Percentiles rank a stretch among this genome's conserved stretches.
These are phyloP conservation scores for Exophiala mesophila DNA, from an alignment of 2,329 filamentous ascomycete genomes.

Conservation along the genomic window DNA sequence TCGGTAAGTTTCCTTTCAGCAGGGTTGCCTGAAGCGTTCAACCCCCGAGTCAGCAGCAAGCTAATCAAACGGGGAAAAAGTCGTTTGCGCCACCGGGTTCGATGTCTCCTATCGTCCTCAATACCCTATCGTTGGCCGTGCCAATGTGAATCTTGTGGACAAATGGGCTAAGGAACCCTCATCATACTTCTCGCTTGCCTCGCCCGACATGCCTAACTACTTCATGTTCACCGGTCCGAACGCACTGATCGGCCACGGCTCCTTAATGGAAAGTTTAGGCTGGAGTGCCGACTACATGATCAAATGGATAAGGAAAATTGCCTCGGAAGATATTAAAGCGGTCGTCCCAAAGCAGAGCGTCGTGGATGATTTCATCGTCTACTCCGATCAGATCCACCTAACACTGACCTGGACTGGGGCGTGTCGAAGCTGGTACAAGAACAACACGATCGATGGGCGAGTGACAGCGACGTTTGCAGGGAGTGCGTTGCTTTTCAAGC, in stretches of 20 bases:
- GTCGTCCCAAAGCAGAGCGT: conserved; percentile 38
- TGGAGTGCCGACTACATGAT: conserved; percentile 28
- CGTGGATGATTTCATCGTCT: conserved; percentile 45
- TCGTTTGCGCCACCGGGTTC: conserved; percentile 36
- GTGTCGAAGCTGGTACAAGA: conserved; percentile 45
- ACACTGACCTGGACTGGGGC: conserved; percentile 39
- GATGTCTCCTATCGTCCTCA: conserved; percentile 33
- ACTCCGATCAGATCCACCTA: conserved; percentile 46
- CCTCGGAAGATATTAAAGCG: conserved; percentile 30
- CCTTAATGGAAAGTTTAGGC: conserved; percentile 22
- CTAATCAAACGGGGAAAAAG: not conserved
- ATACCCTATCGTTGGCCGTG: conserved; percentile 32
- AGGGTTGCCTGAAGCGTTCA: not conserved
- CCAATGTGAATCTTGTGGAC: conserved; percentile 26
- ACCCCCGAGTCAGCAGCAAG: not conserved
- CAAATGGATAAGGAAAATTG: conserved; percentile 30
- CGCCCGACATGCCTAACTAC: conserved; percentile 30
- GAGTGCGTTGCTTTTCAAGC: conserved; percentile 35
- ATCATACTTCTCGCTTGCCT: conserved; percentile 27
- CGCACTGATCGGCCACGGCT: conserved; percentile 27
- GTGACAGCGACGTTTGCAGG: conserved; percentile 45
- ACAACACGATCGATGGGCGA: conserved; percentile 39
- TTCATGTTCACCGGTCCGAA: conserved; percentile 31
- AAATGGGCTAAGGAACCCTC: conserved; percentile 28
- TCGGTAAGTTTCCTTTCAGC: not conserved